Evolutionary conservation across 208 protist genomes (phyloP).

Genomic region (Acanthamoeba divionensis): DNA sequence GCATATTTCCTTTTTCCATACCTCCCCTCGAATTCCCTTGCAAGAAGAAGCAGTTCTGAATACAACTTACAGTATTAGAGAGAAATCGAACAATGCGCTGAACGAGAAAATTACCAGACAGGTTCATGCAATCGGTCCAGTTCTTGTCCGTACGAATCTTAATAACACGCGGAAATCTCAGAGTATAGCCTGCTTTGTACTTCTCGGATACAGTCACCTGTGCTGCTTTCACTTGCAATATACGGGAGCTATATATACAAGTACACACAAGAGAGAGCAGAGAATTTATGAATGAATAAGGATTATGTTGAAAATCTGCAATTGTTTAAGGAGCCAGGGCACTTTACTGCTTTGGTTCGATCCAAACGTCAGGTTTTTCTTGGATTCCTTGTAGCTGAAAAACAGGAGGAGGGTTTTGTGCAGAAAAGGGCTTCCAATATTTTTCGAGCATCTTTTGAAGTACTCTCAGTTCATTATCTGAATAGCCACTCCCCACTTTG

Average conservation of each 20-base stretch:
- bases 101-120: constrained; percentile 3
- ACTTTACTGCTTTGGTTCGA: constrained; percentile 57
- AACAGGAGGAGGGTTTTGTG: not conserved
- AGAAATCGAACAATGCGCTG: not conserved
- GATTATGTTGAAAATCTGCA: not conserved
- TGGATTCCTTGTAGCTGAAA: constrained; percentile 41
- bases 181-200: constrained; percentile 61
- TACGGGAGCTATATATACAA: constrained; percentile 55
- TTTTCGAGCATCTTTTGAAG: constrained; percentile 58
- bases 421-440: constrained; percentile 56
- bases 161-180: constrained; percentile 68
- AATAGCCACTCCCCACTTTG: constrained; percentile 70
- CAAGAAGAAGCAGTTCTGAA: not conserved
- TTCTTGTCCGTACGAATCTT: constrained; percentile 65
- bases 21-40: constrained; percentile 53
- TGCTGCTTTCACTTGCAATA: constrained; percentile 67
- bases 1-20: constrained; percentile 58
- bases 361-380: constrained; percentile 71
- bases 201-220: constrained; percentile 64
- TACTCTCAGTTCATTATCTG: constrained; percentile 50
- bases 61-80: not conserved
- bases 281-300: not conserved
- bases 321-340: not conserved
- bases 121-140: constrained; percentile 60
- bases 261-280: too few relatives aligned